Conservation (phyloP, 305 asterid species). For the Caryopteris hybrid region DNA sequence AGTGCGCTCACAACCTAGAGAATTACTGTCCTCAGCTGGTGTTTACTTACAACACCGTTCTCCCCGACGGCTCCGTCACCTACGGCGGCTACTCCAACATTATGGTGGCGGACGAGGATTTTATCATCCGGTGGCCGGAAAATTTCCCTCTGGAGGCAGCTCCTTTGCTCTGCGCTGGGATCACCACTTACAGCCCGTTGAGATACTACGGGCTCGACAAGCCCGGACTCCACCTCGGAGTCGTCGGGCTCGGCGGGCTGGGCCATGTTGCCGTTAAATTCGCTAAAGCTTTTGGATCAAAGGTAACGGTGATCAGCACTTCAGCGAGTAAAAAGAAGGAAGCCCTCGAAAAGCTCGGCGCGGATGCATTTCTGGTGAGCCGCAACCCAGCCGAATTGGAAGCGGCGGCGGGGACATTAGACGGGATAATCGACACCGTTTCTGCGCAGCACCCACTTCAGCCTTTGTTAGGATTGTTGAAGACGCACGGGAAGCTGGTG, state of each 20-base stretch:
- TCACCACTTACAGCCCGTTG: constrained; percentile 25
- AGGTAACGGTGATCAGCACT: constrained; percentile 21
- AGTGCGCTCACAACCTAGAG: constrained; percentile 15
- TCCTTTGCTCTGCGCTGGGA: constrained; percentile 24
- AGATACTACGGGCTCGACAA: constrained; percentile 22
- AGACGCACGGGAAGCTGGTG: constrained; percentile 15
- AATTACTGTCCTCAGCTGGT: constrained; percentile 10
- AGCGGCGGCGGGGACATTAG: constrained; percentile 13
- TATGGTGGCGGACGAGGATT: constrained; percentile 21
- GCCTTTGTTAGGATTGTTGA: constrained; percentile 11
- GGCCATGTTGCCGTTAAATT: constrained; percentile 30
- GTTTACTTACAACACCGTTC: constrained; percentile 4
- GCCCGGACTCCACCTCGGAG: constrained; percentile 22
- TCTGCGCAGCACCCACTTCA: background rate
- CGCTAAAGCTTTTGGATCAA: constrained; percentile 22
- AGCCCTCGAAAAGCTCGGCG: constrained; percentile 16
- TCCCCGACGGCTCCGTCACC: constrained; percentile 11
- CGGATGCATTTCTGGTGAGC: constrained; percentile 12
- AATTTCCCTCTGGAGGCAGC: constrained; percentile 22
- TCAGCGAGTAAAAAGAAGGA: constrained; percentile 13
- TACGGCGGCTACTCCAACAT: constrained; percentile 27
- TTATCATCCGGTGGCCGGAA: constrained; percentile 21
- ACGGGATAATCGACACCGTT: constrained; percentile 20
- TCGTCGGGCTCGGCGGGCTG: constrained; percentile 29
- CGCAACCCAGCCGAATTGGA: background rate